A percentile compares a stretch with the other conserved stretches of the same genome.
phyloP scores from a whole-genome alignment of 2,329 filamentous ascomycete species.

The Biscogniauxia sp. region DNA sequence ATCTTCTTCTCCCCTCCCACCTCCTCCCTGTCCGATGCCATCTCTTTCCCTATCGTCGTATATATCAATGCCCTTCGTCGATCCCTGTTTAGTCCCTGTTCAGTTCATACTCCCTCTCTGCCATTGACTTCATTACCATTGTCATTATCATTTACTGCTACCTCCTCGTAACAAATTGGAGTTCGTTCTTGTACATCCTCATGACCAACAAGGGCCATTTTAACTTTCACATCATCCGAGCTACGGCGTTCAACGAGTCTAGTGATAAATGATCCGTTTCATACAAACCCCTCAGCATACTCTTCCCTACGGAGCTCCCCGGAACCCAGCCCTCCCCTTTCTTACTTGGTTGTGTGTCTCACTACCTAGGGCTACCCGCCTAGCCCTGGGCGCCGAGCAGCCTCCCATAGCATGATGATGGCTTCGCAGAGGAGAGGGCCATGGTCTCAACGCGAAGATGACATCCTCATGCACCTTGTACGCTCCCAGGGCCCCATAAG shows the following conservation, averaged over 20 bases:
- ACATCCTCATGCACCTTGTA: conserved; percentile 67
- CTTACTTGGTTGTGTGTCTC: not conserved
- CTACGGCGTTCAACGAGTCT: not conserved
- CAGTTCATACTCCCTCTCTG: not conserved
- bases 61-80: not conserved
- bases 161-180: not conserved
- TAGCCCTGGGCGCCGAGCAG: not conserved
- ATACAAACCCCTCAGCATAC: not conserved
- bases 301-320: not conserved
- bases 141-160: not conserved
- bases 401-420: conserved; percentile 1
- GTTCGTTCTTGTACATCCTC: not conserved
- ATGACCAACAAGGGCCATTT: not conserved
- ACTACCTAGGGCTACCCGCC: not conserved
- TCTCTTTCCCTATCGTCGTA: not conserved
- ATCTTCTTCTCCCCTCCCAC: not conserved
- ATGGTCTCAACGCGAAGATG: conserved; percentile 78
- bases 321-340: not conserved
- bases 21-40: not conserved
- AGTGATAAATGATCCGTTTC: not conserved
- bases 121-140: not conserved
- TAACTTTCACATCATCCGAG: not conserved
- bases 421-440: conserved; percentile 59
- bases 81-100: not conserved
- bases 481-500: conserved; percentile 72